Conservation (phyloP, 345 rosid species). For the Gossypium raimondii region DNA sequence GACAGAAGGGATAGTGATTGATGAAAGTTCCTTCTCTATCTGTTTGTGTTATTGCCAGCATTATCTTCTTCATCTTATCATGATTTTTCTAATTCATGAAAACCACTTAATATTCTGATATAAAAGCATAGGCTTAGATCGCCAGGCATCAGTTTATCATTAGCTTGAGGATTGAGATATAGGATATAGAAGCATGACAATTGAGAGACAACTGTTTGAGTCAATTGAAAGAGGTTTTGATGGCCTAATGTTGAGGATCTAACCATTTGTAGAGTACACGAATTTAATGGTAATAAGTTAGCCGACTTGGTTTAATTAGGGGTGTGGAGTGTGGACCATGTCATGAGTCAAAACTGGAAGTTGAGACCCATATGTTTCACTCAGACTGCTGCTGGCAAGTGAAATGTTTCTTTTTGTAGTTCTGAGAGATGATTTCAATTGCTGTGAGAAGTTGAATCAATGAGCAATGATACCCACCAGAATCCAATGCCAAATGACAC, state of each 20-base stretch:
- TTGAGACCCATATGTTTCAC: constrained; percentile 18
- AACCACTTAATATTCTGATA: not conserved
- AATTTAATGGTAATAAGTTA: constrained; percentile 6
- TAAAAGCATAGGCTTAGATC: not conserved
- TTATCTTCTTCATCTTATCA: not conserved
- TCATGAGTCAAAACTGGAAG: not conserved
- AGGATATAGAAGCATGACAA: not conserved
- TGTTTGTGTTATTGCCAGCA: constrained; percentile 22
- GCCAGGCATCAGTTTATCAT: not conserved
- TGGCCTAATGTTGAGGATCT: not conserved
- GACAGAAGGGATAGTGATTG: constrained; percentile 29
- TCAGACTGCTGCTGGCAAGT: not conserved
- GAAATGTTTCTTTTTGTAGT: not conserved
- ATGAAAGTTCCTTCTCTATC: constrained; percentile 29
- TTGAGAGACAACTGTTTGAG: constrained; percentile 4
- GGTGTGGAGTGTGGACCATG: constrained; percentile 20
- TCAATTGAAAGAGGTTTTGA: not conserved
- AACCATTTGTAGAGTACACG: constrained; percentile 8
- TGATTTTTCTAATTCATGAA: not conserved
- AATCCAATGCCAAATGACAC: not conserved
- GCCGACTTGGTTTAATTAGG: not conserved
- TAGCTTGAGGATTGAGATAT: not conserved
- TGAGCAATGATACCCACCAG: not conserved
- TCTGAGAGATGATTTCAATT: not conserved
- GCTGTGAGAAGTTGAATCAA: not conserved